phyloP scores from a whole-genome alignment of 306 rosid genomes.

The Pterocarpus macrocarpus region DNA sequence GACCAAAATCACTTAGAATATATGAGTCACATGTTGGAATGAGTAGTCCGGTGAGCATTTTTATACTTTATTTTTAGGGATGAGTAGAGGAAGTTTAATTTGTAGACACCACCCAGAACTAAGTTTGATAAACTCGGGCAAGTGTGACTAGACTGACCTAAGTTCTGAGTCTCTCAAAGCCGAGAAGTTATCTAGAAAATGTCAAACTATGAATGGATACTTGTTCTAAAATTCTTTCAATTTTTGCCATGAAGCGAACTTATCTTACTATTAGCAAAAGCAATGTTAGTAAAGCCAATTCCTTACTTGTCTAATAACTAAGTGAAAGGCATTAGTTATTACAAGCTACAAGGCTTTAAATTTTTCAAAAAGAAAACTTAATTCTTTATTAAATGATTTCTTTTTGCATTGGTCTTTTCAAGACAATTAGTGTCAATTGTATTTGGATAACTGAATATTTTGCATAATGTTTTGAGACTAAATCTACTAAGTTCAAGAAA shows the following conservation, averaged over 20 bases:
- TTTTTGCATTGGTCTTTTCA: slow-evolving; percentile 25
- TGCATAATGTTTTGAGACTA: slow-evolving; percentile 21
- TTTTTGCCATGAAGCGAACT: slow-evolving; percentile 12
- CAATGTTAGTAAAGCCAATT: slow-evolving; percentile 9
- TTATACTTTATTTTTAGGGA: slow-evolving; percentile 23
- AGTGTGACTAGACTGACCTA: slow-evolving; percentile 10
- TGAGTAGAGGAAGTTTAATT: slow-evolving; percentile 14
- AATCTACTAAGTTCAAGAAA: slow-evolving; percentile 33
- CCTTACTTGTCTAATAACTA: neutral
- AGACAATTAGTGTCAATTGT: slow-evolving; percentile 22
- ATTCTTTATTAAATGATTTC: slow-evolving; percentile 4
- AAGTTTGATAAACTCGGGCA: slow-evolving; percentile 2
- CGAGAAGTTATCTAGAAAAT: slow-evolving; percentile 25
- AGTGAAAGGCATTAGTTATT: neutral
- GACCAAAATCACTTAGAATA: slow-evolving; percentile 91
- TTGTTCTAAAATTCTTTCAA: slow-evolving; percentile 25
- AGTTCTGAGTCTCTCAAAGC: slow-evolving; percentile 6
- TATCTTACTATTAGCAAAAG: slow-evolving; percentile 23
- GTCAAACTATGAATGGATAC: slow-evolving; percentile 33
- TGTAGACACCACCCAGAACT: neutral
- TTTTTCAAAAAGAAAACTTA: slow-evolving; percentile 7
- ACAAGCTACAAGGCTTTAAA: neutral
- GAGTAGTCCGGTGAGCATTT: slow-evolving; percentile 90
- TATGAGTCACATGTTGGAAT: slow-evolving; percentile 96
- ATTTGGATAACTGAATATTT: slow-evolving; percentile 32